Percentiles rank a stretch among this genome's conserved stretches.
Conservation (phyloP, 2,329 filamentous ascomycete genomes). For the Aaosphaeria arxii region DNA sequence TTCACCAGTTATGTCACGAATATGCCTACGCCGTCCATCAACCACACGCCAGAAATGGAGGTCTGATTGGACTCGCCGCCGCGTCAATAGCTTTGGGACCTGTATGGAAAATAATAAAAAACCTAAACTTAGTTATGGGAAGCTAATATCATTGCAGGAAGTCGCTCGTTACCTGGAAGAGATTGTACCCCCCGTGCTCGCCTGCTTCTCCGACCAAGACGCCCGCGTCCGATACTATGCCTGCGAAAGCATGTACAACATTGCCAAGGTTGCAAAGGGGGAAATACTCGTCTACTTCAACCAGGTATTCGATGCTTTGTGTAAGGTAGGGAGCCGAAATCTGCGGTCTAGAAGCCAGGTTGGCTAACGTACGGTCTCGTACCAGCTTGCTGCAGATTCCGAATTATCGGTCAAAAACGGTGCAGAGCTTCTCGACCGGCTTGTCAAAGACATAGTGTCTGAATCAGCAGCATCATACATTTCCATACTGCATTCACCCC, state of each 20-base stretch:
- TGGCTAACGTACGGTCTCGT: too few relatives aligned
- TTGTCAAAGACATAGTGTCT: slow-evolving; percentile 94
- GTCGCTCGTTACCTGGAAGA: slow-evolving; percentile 87
- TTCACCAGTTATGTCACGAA: slow-evolving; percentile 95
- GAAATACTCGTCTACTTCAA: slow-evolving; percentile 98
- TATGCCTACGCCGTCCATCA: slow-evolving; percentile 97
- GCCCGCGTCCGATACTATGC: slow-evolving; percentile 96
- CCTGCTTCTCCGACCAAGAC: slow-evolving; percentile 98
- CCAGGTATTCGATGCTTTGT: slow-evolving; percentile 94
- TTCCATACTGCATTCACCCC: slow-evolving; percentile 72
- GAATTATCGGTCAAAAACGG: slow-evolving; percentile 98
- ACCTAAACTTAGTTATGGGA: background rate
- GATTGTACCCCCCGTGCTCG: slow-evolving; percentile 93
- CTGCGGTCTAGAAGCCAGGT: too few relatives aligned
- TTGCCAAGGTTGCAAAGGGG: slow-evolving; percentile 97
- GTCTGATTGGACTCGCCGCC: slow-evolving; percentile 90
- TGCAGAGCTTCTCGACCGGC: slow-evolving; percentile 86
- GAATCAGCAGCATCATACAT: slow-evolving; percentile 95
- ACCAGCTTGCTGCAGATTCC: slow-evolving; percentile 86
- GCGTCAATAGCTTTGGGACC: slow-evolving; percentile 92
- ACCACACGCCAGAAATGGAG: slow-evolving; percentile 92
- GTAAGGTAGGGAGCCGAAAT: slow-evolving; percentile 62
- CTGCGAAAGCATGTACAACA: slow-evolving; percentile 99
- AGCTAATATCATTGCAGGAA: slow-evolving; percentile 57
- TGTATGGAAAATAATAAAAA: slow-evolving; percentile 54